Evolutionary conservation across 306 rosid genomes (phyloP), one percentile per base, ranked within the genome.

Genomic region (Gleditsia sinensis): DNA sequence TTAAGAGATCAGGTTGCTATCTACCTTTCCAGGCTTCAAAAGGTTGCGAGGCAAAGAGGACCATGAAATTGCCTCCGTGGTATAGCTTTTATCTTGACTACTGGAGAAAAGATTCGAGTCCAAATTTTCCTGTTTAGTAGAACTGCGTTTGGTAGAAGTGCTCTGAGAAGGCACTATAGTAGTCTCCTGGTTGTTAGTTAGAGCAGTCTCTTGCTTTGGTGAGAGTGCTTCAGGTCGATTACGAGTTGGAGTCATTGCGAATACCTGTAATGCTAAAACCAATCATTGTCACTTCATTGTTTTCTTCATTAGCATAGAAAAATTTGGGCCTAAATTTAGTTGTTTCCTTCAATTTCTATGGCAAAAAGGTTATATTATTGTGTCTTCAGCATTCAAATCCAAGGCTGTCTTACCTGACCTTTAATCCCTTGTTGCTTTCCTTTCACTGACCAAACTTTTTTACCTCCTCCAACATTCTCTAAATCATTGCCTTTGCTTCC

Each of bases 11-110:
- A 59, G 45, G 27, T 3, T 25, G 40, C 16, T 74, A n/a, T 39
- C 62, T 78, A 92, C 99, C 96, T 88, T 92, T 69, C 93, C 95
- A 3, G 89, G 85, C 86, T 77, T 88, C 71, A 84, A 70, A 72
- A 94, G 92, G 58, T 80, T 83, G 63, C 85, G 68, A 34, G 99
- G 92, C 82, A 90, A 84, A 76, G 89, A 83, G 24, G 89, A 82
- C 97, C 95, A 87, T 45, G 83, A 46, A 78, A 79, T 71, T 25
- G 85, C 65, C 71, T 92, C 97, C 0, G 83, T 17, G 6, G 53
- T 60, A 20, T 64, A 54, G 64, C 45, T 45, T 77, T 82, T 91
- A 14, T 84, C 86, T 84, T 74, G 86, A 46, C 55, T 73, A 64
- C 66, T 75, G 25, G 93, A 82, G 37, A 78, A 37, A 55, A 74